phyloP scores from a whole-genome alignment of 805 yeast genomes.

The Kuraishia borneana region DNA sequence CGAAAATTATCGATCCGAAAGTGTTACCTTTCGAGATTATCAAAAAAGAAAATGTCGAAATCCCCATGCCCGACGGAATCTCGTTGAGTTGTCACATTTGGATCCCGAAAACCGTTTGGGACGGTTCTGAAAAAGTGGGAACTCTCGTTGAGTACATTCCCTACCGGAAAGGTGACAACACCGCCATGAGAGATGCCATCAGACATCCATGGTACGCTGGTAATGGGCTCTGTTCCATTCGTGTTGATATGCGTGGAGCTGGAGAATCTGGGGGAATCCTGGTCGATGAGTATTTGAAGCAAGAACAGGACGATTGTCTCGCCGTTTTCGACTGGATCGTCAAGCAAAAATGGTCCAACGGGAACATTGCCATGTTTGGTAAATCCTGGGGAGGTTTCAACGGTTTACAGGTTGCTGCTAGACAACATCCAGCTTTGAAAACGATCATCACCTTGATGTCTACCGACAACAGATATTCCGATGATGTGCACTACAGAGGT shows the following conservation, averaged over 20 bases:
- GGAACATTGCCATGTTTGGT: slow-evolving; percentile 34
- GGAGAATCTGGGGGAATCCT: slow-evolving; percentile 30
- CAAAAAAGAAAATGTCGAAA: slow-evolving; percentile 23
- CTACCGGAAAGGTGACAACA: slow-evolving; percentile 31
- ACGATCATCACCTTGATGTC: slow-evolving; percentile 31
- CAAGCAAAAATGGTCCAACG: slow-evolving; percentile 31
- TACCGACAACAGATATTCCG: slow-evolving; percentile 35
- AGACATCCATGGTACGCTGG: slow-evolving; percentile 37
- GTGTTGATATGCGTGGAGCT: slow-evolving; percentile 36
- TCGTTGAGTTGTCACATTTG: slow-evolving; percentile 29
- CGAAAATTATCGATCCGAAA: slow-evolving; percentile 11
- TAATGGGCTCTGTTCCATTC: slow-evolving; percentile 30
- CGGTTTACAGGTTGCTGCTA: slow-evolving; percentile 31
- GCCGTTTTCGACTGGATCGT: slow-evolving; percentile 31
- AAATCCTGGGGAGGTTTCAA: slow-evolving; percentile 41
- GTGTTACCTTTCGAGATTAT: slow-evolving; percentile 18
- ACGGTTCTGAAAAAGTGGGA: slow-evolving; percentile 22
- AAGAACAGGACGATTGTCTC: slow-evolving; percentile 32
- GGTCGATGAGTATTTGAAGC: slow-evolving; percentile 27
- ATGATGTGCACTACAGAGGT: slow-evolving; percentile 38
- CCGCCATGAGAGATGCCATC: slow-evolving; percentile 31
- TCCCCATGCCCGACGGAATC: slow-evolving; percentile 27
- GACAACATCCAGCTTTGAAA: slow-evolving; percentile 34
- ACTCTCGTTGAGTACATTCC: slow-evolving; percentile 33
- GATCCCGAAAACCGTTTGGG: slow-evolving; percentile 26